Evolutionary conservation across 2,329 filamentous ascomycete species (phyloP), one percentile per base, ranked within the genome.

Genomic region (Cryphonectria carpinicola): DNA sequence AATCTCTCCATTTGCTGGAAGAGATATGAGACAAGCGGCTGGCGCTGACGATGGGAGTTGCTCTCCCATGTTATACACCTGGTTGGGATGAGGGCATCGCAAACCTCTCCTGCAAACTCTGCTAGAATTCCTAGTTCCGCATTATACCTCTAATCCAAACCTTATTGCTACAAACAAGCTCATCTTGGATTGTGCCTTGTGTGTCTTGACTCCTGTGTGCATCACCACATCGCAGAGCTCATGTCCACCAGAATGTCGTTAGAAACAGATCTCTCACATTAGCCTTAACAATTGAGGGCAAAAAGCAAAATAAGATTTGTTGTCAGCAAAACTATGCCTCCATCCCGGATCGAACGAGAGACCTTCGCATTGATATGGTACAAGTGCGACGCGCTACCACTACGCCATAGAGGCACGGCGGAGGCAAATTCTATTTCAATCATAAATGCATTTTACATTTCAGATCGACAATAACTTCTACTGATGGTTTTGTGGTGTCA

Each of bases 331-430:
- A 58, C 17, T 58, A 58, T 64, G 61, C 61, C 61, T 65, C 63
- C 63, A 65, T 65, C 63, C 63, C 63, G 43, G 63, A 65, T 65
- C 63, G 63, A 65, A 65, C 63, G 63, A 65, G 63, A 65, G 63
- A 65, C 63, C 63, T 65, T 65, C 43, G 63, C 63, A 65, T 65
- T 65, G 28, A 1, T 8, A 13, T 58, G 25, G 17, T 58, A 65
- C 63, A 65, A 65, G 63, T 65, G 63, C 63, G 43, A 65, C 63
- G 63, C 63, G 43, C 63, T 65, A 65, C 63, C 63, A 65, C 63
- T 65, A 52, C 43, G 63, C 63, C 43, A 65, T 65, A 65, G 63
- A 65, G 63, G 63, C 63, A 58, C 8, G 54, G 14, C 19, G 7
- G 7, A 49, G 19, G 6, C 22, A 2, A 4, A 10, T 49, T 49